Evolutionary conservation across 2,329 filamentous ascomycete genomes (phyloP).

Genomic region (Fusarium verticillioides): DNA sequence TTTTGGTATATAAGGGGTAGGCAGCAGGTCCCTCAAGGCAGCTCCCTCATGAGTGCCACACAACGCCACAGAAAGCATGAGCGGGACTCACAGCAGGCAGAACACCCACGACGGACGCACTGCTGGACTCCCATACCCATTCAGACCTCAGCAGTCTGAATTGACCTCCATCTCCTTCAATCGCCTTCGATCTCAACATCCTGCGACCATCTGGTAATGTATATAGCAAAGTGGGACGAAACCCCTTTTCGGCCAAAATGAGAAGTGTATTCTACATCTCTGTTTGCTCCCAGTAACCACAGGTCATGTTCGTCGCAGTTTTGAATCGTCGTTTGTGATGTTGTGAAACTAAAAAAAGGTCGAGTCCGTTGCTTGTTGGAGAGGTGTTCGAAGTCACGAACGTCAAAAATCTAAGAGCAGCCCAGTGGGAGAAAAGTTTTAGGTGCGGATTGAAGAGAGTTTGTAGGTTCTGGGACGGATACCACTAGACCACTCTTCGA

Average conservation of each 20-base stretch:
- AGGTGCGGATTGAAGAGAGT: no score
- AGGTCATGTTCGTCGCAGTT: not conserved
- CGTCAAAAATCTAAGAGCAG: conserved; percentile 1
- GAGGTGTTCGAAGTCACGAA: not conserved
- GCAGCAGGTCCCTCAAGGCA: not conserved
- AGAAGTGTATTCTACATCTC: not conserved
- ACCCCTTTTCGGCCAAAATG: not conserved
- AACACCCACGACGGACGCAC: no score
- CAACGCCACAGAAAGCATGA: not conserved
- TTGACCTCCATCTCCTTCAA: not conserved
- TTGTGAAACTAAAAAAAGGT: not conserved
- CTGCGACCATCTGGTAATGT: no score
- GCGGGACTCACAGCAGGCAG: not conserved
- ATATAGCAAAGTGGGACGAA: rapidly evolving
- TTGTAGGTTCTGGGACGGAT: no score
- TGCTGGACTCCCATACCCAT: not conserved
- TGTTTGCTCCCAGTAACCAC: no score
- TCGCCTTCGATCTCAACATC: not conserved
- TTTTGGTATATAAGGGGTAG: not conserved
- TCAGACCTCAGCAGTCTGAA: not conserved
- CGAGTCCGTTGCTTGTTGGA: not conserved
- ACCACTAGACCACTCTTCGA: no score
- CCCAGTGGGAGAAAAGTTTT: not conserved
- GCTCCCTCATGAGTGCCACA: not conserved
- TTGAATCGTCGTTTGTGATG: not conserved